Conservation (phyloP, 2,329 filamentous ascomycete species). For the Pseudomassariella vexata region DNA sequence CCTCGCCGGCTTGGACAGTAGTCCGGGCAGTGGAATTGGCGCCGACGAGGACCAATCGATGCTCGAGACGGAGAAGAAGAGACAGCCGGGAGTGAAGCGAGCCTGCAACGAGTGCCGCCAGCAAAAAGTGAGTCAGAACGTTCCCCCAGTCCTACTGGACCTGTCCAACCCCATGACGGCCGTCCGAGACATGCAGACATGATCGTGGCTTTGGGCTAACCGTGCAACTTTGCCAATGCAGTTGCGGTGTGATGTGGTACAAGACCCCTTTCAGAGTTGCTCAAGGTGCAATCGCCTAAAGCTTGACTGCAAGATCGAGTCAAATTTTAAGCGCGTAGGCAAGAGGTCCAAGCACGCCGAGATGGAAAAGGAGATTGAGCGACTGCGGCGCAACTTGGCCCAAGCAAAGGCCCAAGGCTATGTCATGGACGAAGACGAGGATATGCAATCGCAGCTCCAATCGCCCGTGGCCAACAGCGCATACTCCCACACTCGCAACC, state of each 20-base stretch:
- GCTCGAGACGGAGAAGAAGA: slow-evolving; percentile 52
- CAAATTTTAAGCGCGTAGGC: slow-evolving; percentile 78
- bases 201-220: not conserved
- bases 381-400: slow-evolving; percentile 54
- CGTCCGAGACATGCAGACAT: slow-evolving; percentile 5
- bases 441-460: slow-evolving; percentile 47
- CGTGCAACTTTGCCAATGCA: slow-evolving; percentile 24
- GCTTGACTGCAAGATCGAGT: slow-evolving; percentile 80
- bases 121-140: slow-evolving; percentile 62
- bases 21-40: slow-evolving; percentile 46
- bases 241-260: slow-evolving; percentile 79
- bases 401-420: slow-evolving; percentile 56
- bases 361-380: slow-evolving; percentile 79
- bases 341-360: slow-evolving; percentile 80
- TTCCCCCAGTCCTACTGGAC: slow-evolving; percentile 1
- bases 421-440: slow-evolving; percentile 46
- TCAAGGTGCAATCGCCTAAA: slow-evolving; percentile 73
- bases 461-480: slow-evolving; percentile 54
- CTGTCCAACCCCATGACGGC: slow-evolving; percentile 2
- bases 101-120: slow-evolving; percentile 82
- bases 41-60: slow-evolving; percentile 53
- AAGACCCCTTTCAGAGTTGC: slow-evolving; percentile 74
- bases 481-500: slow-evolving; percentile 55
- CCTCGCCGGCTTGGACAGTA: slow-evolving; percentile 48
- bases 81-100: slow-evolving; percentile 66